Conservation (phyloP, 768 basidiomycete genomes). For the Hericium rajendrae region DNA sequence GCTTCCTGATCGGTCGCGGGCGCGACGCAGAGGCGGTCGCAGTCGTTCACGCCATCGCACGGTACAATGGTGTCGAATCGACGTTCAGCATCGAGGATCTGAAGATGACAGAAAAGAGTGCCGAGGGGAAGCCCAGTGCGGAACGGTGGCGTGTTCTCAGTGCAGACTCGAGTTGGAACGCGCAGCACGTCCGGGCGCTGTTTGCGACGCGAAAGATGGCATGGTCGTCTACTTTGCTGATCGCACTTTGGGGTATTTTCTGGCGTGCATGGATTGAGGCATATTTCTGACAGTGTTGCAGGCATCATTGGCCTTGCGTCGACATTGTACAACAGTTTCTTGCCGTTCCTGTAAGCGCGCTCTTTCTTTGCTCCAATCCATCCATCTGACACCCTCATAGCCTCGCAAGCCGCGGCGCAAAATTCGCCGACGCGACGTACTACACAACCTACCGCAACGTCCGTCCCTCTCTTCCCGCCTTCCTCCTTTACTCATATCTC, state of each 20-base stretch:
- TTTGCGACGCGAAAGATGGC: conserved; percentile 58
- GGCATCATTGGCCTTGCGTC: conserved; percentile 27
- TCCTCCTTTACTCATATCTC: not conserved
- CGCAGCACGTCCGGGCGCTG: conserved; percentile 43
- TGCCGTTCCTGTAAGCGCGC: conserved; percentile 24
- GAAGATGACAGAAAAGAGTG: conserved; percentile 19
- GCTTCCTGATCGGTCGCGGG: conserved; percentile 46
- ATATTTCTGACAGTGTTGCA: not conserved
- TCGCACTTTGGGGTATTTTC: conserved; percentile 34
- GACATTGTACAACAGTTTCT: conserved; percentile 28
- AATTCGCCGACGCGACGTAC: conserved; percentile 26
- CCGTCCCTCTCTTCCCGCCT: conserved; percentile 2
- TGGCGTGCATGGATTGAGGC: not conserved
- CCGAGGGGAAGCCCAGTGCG: conserved; percentile 5
- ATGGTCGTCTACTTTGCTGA: conserved; percentile 53
- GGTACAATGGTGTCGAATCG: conserved; percentile 36
- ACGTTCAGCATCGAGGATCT: conserved; percentile 38
- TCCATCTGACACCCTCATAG: conserved; percentile 6
- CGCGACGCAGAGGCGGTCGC: conserved; percentile 41
- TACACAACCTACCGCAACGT: conserved; percentile 29
- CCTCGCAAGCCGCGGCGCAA: conserved; percentile 25
- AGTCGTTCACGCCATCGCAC: conserved; percentile 39
- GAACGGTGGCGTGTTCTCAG: conserved; percentile 21
- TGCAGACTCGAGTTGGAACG: conserved; percentile 31
- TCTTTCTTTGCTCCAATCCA: not conserved